Percentiles rank a stretch among this genome's conserved stretches.
Evolutionary conservation across 495 filamentous ascomycete genomes (phyloP).

Genomic region (Penicillium cataractarum): DNA sequence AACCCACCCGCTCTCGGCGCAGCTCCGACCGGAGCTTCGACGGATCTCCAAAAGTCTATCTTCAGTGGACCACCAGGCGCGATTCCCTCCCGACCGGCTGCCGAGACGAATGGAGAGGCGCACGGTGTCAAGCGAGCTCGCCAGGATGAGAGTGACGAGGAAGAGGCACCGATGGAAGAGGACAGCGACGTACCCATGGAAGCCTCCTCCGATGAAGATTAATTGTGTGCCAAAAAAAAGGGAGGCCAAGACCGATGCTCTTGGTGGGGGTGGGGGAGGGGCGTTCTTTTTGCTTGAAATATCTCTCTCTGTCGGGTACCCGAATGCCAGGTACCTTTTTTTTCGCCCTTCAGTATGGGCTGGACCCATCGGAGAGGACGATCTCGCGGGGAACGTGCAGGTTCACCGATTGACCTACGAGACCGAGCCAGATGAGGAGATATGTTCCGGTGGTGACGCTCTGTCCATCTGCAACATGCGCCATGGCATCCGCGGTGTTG

Average conservation of each 20-base stretch:
- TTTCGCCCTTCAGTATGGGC: slow-evolving; percentile 18
- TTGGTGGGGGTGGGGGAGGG: not conserved
- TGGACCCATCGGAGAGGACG: slow-evolving; percentile 32
- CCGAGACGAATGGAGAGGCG: slow-evolving; percentile 39
- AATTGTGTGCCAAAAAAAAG: slow-evolving; percentile 15
- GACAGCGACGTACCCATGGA: slow-evolving; percentile 61
- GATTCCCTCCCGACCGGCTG: slow-evolving; percentile 44
- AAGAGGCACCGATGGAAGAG: slow-evolving; percentile 76
- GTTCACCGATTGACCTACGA: slow-evolving; percentile 73
- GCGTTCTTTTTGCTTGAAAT: slow-evolving; percentile 2
- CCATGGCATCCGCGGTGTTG: slow-evolving; percentile 79
- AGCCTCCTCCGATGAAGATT: slow-evolving; percentile 57
- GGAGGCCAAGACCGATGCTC: slow-evolving; percentile 9
- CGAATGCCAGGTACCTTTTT: slow-evolving; percentile 11
- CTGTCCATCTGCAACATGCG: slow-evolving; percentile 47
- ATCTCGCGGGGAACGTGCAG: slow-evolving; percentile 66
- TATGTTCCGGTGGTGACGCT: slow-evolving; percentile 64
- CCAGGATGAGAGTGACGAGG: slow-evolving; percentile 71
- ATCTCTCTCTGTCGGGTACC: not conserved
- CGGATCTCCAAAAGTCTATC: slow-evolving; percentile 79
- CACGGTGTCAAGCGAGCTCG: slow-evolving; percentile 67
- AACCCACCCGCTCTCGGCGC: slow-evolving; percentile 58
- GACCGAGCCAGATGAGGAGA: slow-evolving; percentile 78
- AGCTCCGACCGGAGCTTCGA: slow-evolving; percentile 61
- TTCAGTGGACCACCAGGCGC: slow-evolving; percentile 68